Conservation (phyloP, 345 rosid genomes). For the Jatropha curcas region DNA sequence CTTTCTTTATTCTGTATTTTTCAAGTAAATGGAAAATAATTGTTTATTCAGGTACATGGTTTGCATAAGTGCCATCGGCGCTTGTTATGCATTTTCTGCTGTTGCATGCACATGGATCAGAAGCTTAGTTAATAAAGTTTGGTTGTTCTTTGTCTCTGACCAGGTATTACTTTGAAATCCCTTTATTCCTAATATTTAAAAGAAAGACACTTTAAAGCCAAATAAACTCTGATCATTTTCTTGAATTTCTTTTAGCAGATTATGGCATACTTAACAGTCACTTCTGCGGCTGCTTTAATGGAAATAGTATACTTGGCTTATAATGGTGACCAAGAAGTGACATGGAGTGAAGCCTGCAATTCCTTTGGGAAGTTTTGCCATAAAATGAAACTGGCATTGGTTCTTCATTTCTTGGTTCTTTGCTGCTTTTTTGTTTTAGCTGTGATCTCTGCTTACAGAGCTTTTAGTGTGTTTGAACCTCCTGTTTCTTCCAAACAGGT, state of each 20-base stretch:
- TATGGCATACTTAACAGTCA: conserved; percentile 68
- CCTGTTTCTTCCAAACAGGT: conserved; percentile 48
- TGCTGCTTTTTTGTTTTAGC: conserved; percentile 60
- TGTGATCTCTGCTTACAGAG: conserved; percentile 73
- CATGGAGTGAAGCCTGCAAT: conserved; percentile 87
- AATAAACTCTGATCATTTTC: too few species aligned
- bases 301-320: conserved; percentile 64
- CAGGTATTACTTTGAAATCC: conserved; percentile 48
- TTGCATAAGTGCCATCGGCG: conserved; percentile 59
- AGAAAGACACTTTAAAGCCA: too few species aligned
- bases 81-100: conserved; percentile 66
- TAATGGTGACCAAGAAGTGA: conserved; percentile 60
- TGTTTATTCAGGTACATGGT: conserved; percentile 64
- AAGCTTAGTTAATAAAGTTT: conserved; percentile 56
- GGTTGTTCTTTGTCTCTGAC: conserved; percentile 85
- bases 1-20: not conserved
- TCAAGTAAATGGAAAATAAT: not conserved
- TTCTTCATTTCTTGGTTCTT: conserved; percentile 62
- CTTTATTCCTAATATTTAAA: too few species aligned
- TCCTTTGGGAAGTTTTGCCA: conserved; percentile 62
- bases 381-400: conserved; percentile 52
- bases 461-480: conserved; percentile 63
- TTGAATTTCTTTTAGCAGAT: conserved; percentile 47
- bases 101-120: conserved; percentile 55
- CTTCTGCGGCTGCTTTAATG: conserved; percentile 70